phyloP scores from a whole-genome alignment of 2,329 filamentous ascomycete species.

The Microcera coccophila region DNA sequence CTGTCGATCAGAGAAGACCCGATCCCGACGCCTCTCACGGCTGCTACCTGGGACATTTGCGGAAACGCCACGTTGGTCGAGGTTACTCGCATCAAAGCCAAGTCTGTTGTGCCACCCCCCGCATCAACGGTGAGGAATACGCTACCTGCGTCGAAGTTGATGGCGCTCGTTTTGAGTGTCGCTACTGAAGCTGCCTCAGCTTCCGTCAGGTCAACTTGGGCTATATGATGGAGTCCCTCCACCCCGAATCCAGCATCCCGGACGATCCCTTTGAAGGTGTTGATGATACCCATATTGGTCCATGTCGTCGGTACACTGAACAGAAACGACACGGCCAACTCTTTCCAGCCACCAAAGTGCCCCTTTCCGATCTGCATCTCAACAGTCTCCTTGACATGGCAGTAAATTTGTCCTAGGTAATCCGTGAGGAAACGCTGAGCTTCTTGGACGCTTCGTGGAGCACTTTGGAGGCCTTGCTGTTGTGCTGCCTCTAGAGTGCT shows the following conservation, averaged over 20 bases:
- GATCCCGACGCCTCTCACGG: slow-evolving; percentile 44
- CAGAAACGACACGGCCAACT: slow-evolving; percentile 47
- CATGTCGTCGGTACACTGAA: slow-evolving; percentile 58
- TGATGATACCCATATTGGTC: slow-evolving; percentile 47
- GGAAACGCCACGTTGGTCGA: slow-evolving; percentile 26
- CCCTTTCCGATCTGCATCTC: slow-evolving; percentile 37
- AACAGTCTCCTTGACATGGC: slow-evolving; percentile 45
- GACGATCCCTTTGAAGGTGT: slow-evolving; percentile 48
- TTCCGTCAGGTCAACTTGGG: slow-evolving; percentile 44
- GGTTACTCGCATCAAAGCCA: slow-evolving; percentile 41
- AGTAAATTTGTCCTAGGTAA: slow-evolving; percentile 47
- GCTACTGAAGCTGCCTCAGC: slow-evolving; percentile 47
- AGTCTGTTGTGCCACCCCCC: slow-evolving; percentile 45
- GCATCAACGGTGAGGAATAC: slow-evolving; percentile 45
- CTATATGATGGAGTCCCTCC: slow-evolving; percentile 36
- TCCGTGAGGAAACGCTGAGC: slow-evolving; percentile 47
- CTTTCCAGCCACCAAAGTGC: slow-evolving; percentile 39
- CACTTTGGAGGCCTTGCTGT: slow-evolving; percentile 40
- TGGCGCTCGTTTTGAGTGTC: slow-evolving; percentile 40
- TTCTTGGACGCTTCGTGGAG: slow-evolving; percentile 38
- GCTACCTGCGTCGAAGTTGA: slow-evolving; percentile 35
- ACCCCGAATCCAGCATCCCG: slow-evolving; percentile 46
- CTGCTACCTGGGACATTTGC: slow-evolving; percentile 33
- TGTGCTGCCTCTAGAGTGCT: slow-evolving; percentile 42
- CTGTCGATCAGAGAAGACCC: slow-evolving; percentile 45